phyloP scores from a whole-genome alignment of 192 early-diverging fungal species.

The Umbelopsis vinacea region DNA sequence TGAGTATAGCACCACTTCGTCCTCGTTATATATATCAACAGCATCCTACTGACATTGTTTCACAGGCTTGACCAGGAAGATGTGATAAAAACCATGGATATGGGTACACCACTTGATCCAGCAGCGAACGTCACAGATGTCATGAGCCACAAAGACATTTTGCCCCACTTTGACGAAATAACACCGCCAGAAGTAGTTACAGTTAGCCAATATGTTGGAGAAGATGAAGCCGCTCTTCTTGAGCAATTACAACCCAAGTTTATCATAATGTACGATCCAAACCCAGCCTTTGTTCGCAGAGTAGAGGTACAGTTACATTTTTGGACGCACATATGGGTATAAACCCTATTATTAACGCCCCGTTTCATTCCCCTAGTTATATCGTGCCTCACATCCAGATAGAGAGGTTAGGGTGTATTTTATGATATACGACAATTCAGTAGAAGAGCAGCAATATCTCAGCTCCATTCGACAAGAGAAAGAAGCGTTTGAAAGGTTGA shows the following conservation, averaged over 20 bases:
- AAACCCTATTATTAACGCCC: neutral
- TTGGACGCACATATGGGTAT: neutral
- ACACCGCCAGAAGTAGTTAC: slow-evolving; percentile 53
- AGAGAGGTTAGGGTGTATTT: slow-evolving; percentile 82
- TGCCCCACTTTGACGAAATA: slow-evolving; percentile 52
- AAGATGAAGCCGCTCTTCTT: slow-evolving; percentile 68
- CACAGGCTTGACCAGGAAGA: neutral
- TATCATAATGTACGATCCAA: slow-evolving; percentile 92
- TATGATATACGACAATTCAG: slow-evolving; percentile 91
- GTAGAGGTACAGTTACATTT: slow-evolving; percentile 66
- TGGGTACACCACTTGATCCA: slow-evolving; percentile 1
- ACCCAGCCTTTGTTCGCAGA: slow-evolving; percentile 84
- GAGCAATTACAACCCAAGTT: slow-evolving; percentile 72
- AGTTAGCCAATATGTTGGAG: slow-evolving; percentile 61
- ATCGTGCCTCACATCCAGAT: slow-evolving; percentile 53
- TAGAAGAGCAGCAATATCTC: slow-evolving; percentile 94
- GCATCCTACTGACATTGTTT: neutral
- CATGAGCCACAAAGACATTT: slow-evolving; percentile 37
- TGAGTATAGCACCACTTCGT: neutral
- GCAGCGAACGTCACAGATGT: neutral
- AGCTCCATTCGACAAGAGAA: slow-evolving; percentile 86
- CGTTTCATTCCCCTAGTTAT: slow-evolving; percentile 43
- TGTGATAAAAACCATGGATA: neutral
- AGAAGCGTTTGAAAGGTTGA: slow-evolving; percentile 91
- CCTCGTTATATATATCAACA: neutral